Percentiles rank a stretch among this genome's conserved stretches.
Conservation (phyloP, 768 basidiomycete species). For the Plicaturopsis crispa region DNA sequence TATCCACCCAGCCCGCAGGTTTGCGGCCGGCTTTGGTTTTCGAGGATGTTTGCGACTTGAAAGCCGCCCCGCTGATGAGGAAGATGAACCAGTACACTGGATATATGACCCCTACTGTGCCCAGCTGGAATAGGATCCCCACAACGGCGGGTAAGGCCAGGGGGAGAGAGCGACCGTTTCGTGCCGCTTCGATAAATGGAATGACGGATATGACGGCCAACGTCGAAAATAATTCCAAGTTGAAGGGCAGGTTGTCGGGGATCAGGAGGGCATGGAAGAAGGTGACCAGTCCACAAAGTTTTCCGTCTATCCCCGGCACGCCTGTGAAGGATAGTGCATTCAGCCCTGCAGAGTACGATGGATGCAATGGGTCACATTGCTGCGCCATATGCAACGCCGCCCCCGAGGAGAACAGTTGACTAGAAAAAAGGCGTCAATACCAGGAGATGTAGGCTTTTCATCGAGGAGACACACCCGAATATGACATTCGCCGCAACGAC, state of each 20-base stretch:
- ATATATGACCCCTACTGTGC: conserved; percentile 12
- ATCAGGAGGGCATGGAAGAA: conserved; percentile 16
- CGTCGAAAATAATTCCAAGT: conserved; percentile 9
- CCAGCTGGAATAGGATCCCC: conserved; percentile 11
- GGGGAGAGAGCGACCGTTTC: conserved; percentile 7
- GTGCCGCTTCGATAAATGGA: conserved; percentile 17
- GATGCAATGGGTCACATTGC: too few species aligned
- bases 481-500: background rate
- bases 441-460: too few species aligned
- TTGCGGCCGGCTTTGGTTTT: conserved; percentile 12
- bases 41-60: background rate
- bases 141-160: conserved; percentile 13
- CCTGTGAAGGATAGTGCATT: conserved; percentile 15
- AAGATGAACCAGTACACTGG: conserved; percentile 16
- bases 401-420: too few species aligned
- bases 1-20: conserved; percentile 14
- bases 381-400: too few species aligned
- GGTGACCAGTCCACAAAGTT: conserved; percentile 12
- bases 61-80: conserved; percentile 8
- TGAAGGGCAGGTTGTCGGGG: conserved; percentile 10
- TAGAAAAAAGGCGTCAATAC: too few species aligned
- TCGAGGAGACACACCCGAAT: background rate
- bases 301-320: conserved; percentile 1
- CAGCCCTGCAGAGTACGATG: too few species aligned
- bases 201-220: conserved; percentile 9